Base-by-base conservation (phyloP, 2,329 filamentous ascomycete genomes). In the Aspergillus sp. region DNA sequence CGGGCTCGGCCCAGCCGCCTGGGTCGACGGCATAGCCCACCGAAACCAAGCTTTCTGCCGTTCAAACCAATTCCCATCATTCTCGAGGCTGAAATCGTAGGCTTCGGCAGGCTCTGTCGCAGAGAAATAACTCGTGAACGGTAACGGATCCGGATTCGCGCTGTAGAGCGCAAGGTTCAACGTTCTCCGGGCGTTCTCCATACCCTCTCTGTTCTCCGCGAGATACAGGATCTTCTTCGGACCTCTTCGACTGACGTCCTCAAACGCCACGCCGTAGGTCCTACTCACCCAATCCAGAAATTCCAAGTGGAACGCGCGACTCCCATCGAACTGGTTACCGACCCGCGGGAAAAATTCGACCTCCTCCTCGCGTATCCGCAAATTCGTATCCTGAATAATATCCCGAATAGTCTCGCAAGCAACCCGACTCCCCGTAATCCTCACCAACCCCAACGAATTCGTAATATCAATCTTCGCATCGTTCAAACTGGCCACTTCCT, bases 401-500 rank as follows among this genome's bases (percentile, higher is more conserved):
- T 67, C 61, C 13, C 56, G 51, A n/a, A 69, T 61, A 3, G 58
- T 60, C 39, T 68, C 60, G 41, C 67, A 70, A 10, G 61, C 48
- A 35, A 48, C 42, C 43, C 63, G 58, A 39, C 50, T 57, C 10
- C 67, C 69, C 7, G 65, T 70, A 27, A 71, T 56, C 43, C 65
- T 61, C 22, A 72, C 53, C 25, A 71, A 53, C 3, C 63, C 60
- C 20, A 66, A 48, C 6, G 60, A 59, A 41, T 55, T 59, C 1
- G 60, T 64, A 30, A 70, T 53, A 48, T 72, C 67, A 33, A 72
- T 69, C 17, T 62, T 65, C 9, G 60, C 64, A 22, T 59, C 58
- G 43, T 67, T 56, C 3, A 66, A 51, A 44, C 53, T 58, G 15
- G 69, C 66, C 41, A 72, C 41, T 22, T 65, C 62, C 42, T 67